Evolutionary conservation across 768 basidiomycete species (phyloP).

Genomic region (Cyathus striatus): DNA sequence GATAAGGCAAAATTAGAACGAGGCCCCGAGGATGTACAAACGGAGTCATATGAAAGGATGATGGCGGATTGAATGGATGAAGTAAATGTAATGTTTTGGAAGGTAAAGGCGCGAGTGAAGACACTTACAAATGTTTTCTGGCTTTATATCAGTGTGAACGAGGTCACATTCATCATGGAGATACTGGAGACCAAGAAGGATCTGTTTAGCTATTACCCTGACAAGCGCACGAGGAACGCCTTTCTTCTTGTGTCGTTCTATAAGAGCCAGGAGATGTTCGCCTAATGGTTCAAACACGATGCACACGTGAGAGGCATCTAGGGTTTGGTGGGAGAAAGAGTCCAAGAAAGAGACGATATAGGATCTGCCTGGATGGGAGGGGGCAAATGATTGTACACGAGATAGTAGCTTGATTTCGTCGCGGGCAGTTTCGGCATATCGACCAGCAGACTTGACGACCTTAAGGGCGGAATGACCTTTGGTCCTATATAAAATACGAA

Average conservation of each 20-base stretch:
- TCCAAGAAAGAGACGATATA: slow-evolving; percentile 90
- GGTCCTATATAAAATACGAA: slow-evolving; percentile 33
- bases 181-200: slow-evolving; percentile 86
- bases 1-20: slow-evolving; percentile 5
- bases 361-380: slow-evolving; percentile 70
- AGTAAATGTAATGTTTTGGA: neutral
- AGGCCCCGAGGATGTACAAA: slow-evolving; percentile 3
- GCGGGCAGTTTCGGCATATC: slow-evolving; percentile 94
- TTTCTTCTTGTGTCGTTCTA: slow-evolving; percentile 76
- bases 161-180: slow-evolving; percentile 90
- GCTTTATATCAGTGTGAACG: slow-evolving; percentile 92
- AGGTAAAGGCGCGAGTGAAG: slow-evolving; percentile 3
- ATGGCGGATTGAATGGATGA: slow-evolving; percentile 8
- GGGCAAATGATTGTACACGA: slow-evolving; percentile 65
- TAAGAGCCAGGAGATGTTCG: slow-evolving; percentile 69
- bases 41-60: slow-evolving; percentile 3
- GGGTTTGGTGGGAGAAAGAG: slow-evolving; percentile 75
- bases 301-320: slow-evolving; percentile 76
- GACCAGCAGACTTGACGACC: slow-evolving; percentile 90
- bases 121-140: slow-evolving; percentile 87
- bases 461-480: slow-evolving; percentile 86
- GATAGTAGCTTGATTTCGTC: slow-evolving; percentile 94
- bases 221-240: slow-evolving; percentile 81
- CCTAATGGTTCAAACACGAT: slow-evolving; percentile 88
- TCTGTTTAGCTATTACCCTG: slow-evolving; percentile 80